A percentile compares a stretch with the other conserved stretches of the same genome.
phyloP scores from a whole-genome alignment of 2,329 filamentous ascomycete genomes.

The Tothia fuscella region DNA sequence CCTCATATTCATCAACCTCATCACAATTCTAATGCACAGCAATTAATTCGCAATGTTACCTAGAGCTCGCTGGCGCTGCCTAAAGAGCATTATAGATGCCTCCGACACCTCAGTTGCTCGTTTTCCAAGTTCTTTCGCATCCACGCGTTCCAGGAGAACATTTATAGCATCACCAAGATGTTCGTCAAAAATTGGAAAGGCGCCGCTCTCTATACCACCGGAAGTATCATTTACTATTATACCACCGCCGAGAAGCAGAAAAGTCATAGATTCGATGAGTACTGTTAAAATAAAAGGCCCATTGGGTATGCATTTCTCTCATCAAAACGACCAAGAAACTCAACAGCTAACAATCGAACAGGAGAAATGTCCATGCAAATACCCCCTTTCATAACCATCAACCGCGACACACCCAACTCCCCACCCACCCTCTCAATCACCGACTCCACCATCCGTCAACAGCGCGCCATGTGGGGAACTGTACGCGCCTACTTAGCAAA shows the following conservation, averaged over 20 bases:
- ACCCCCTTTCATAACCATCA: constrained; percentile 65
- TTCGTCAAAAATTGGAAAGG: constrained; percentile 61
- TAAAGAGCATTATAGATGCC: neutral
- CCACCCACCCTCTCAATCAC: constrained; percentile 59
- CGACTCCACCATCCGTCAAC: constrained; percentile 56
- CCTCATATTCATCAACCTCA: neutral
- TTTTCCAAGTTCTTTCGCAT: no score
- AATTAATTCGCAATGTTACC: neutral
- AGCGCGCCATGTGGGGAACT: constrained; percentile 96
- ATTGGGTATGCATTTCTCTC: constrained; percentile 43
- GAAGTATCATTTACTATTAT: constrained; percentile 58
- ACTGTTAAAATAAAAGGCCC: constrained; percentile 71
- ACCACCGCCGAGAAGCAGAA: constrained; percentile 50
- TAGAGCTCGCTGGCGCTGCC: constrained; percentile 6
- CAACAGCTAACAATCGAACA: constrained; percentile 20
- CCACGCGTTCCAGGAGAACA: neutral
- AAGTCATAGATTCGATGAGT: constrained; percentile 46
- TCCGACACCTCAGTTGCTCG: neutral
- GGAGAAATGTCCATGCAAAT: constrained; percentile 66
- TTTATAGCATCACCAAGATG: constrained; percentile 1
- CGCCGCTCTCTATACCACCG: constrained; percentile 33
- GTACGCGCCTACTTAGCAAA: constrained; percentile 82
- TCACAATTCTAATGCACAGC: neutral
- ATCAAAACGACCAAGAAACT: no score
- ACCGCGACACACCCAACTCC: constrained; percentile 50